Conservation (phyloP, 2,329 filamentous ascomycete genomes). For the Fusarium humuli region DNA sequence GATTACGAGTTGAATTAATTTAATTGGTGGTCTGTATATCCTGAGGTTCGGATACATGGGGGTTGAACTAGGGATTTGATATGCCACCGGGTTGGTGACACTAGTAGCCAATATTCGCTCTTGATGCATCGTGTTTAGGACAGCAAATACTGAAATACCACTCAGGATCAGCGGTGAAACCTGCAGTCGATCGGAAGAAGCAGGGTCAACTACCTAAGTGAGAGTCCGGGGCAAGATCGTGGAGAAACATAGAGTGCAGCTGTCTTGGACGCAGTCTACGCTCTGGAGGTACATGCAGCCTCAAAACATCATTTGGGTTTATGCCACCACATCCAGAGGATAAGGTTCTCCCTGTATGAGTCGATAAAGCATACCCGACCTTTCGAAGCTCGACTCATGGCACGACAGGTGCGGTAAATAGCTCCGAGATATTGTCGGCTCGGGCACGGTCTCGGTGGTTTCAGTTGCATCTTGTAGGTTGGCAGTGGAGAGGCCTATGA, state of each 20-base stretch:
- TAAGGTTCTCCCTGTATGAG: neutral
- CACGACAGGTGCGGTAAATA: conserved; percentile 23
- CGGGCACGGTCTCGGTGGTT: conserved; percentile 37
- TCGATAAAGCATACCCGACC: neutral
- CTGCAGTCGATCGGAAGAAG: conserved; percentile 40
- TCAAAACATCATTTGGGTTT: neutral
- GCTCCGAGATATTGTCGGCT: conserved; percentile 32
- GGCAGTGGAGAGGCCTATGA: conserved; percentile 18
- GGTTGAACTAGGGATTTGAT: neutral
- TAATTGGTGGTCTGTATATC: neutral
- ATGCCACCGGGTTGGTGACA: neutral
- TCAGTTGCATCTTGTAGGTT: conserved; percentile 22
- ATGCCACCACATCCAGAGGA: neutral
- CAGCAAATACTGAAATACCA: neutral
- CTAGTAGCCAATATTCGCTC: neutral
- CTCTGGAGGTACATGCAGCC: neutral
- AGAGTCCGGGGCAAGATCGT: conserved; percentile 16
- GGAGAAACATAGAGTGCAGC: conserved; percentile 1
- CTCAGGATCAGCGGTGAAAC: conserved; percentile 39
- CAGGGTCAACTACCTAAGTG: conserved; percentile 23
- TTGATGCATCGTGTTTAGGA: neutral
- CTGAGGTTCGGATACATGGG: too few species aligned
- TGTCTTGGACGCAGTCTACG: neutral
- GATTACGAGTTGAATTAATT: neutral
- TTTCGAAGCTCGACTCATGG: conserved; percentile 13